A percentile compares a stretch with the other conserved stretches of the same genome.
These are phyloP conservation scores for Acrasis kona DNA, from an alignment of 78 protist genomes.

Conservation along the genomic window DNA sequence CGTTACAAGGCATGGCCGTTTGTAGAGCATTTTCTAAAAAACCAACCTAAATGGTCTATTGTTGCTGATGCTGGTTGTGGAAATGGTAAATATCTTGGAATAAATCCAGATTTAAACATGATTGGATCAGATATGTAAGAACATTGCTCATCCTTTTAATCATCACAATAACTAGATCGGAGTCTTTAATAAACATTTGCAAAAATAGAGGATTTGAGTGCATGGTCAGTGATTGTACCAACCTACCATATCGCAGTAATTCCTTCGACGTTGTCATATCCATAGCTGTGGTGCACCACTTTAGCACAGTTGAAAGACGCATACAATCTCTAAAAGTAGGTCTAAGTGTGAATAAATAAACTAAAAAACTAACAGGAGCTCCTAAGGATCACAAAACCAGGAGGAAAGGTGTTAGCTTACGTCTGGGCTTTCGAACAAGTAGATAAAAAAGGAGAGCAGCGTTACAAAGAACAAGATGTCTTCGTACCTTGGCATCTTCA, in stretches of 20 bases:
- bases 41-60: not conserved
- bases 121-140: conserved; percentile 51
- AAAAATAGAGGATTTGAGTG: conserved; percentile 17
- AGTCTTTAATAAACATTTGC: conserved; percentile 23
- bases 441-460: conserved; percentile 40
- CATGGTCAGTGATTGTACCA: conserved; percentile 30
- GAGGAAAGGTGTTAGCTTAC: conserved; percentile 17
- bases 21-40: conserved; percentile 29
- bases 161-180: not conserved
- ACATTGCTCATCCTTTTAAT: not conserved
- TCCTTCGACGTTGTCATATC: conserved; percentile 38
- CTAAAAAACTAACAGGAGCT: too few relatives aligned
- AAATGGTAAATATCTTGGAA: conserved; percentile 44
- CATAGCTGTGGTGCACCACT: conserved; percentile 57
- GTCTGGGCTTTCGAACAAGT: conserved; percentile 51
- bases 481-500: conserved; percentile 54
- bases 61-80: conserved; percentile 55
- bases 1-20: conserved; percentile 51
- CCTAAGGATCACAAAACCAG: conserved; percentile 26
- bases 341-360: not conserved
- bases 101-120: conserved; percentile 16
- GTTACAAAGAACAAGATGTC: conserved; percentile 38
- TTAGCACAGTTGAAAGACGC: conserved; percentile 46
- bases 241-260: conserved; percentile 19
- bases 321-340: conserved; percentile 15